Evolutionary conservation across 2,329 filamentous ascomycete genomes (phyloP).

Genomic region (Diaporthe sp.): DNA sequence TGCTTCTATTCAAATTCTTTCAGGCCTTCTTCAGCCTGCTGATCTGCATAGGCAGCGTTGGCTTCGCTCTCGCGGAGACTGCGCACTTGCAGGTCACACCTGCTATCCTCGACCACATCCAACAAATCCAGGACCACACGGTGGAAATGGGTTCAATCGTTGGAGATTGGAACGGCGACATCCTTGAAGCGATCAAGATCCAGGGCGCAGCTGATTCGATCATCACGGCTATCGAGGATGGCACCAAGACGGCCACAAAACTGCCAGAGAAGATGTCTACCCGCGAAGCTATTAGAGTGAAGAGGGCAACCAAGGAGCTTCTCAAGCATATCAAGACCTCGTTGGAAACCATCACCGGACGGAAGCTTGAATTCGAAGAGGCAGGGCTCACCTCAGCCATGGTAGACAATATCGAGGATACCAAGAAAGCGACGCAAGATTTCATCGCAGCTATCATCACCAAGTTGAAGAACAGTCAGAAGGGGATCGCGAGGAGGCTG

Average conservation of each 20-base stretch:
- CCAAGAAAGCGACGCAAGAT: conserved; percentile 53
- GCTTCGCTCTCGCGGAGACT: neutral
- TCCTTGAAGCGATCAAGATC: conserved; percentile 55
- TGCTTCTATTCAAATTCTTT: neutral
- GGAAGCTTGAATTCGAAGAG: conserved; percentile 58
- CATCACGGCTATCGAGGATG: conserved; percentile 53
- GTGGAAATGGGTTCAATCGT: conserved; percentile 50
- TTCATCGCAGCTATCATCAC: conserved; percentile 53
- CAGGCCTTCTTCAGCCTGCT: neutral
- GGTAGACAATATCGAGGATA: conserved; percentile 53
- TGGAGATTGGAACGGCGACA: conserved; percentile 51
- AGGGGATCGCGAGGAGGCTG: conserved; percentile 49
- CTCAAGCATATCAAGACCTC: conserved; percentile 51
- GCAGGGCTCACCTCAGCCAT: conserved; percentile 57
- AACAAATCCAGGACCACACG: conserved; percentile 49
- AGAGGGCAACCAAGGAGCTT: conserved; percentile 51
- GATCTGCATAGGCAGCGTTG: conserved; percentile 47
- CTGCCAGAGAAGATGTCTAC: conserved; percentile 50
- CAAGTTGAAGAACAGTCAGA: conserved; percentile 53
- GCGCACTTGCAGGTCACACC: neutral
- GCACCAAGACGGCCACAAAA: conserved; percentile 50
- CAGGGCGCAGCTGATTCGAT: conserved; percentile 52
- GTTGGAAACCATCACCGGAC: conserved; percentile 50
- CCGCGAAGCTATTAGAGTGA: conserved; percentile 53
- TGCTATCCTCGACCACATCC: conserved; percentile 41